phyloP scores from a whole-genome alignment of 768 basidiomycete genomes.

The Pleurotus cornucopiae region DNA sequence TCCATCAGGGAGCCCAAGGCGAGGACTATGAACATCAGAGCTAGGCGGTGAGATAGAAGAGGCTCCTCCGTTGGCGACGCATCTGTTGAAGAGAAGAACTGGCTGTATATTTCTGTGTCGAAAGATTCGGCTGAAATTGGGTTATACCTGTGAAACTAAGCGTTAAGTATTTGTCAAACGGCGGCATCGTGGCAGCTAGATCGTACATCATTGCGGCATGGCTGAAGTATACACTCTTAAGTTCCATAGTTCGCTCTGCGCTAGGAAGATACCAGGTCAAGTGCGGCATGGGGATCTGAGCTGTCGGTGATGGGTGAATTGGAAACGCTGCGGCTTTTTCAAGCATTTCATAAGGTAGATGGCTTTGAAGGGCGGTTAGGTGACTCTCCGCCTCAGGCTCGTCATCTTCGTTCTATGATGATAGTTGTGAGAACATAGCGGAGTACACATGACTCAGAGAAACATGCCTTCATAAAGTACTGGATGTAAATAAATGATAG shows the following conservation, averaged over 20 bases:
- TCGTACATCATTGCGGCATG: constrained; percentile 72
- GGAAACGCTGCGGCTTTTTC: constrained; percentile 64
- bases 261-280: constrained; percentile 71
- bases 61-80: constrained; percentile 46
- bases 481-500: constrained; percentile 19
- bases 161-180: background rate
- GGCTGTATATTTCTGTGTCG: constrained; percentile 52
- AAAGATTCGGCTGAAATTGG: constrained; percentile 59
- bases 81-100: constrained; percentile 49
- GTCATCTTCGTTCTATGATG: constrained; percentile 53
- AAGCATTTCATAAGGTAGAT: constrained; percentile 62
- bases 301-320: constrained; percentile 37
- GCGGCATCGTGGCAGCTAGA: background rate
- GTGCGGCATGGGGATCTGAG: constrained; percentile 43
- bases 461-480: constrained; percentile 71
- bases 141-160: constrained; percentile 49
- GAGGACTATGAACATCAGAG: constrained; percentile 62
- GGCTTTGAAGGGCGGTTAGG: constrained; percentile 42
- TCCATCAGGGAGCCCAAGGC: constrained; percentile 66
- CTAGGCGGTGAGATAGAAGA: constrained; percentile 54
- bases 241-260: constrained; percentile 51
- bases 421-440: constrained; percentile 8
- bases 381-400: constrained; percentile 49
- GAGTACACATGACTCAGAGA: background rate
- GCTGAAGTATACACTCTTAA: constrained; percentile 57